A percentile compares a stretch with the other conserved stretches of the same genome.
phyloP scores from a whole-genome alignment of 1,139 yeast species.

The Lodderomyces elongisporus region DNA sequence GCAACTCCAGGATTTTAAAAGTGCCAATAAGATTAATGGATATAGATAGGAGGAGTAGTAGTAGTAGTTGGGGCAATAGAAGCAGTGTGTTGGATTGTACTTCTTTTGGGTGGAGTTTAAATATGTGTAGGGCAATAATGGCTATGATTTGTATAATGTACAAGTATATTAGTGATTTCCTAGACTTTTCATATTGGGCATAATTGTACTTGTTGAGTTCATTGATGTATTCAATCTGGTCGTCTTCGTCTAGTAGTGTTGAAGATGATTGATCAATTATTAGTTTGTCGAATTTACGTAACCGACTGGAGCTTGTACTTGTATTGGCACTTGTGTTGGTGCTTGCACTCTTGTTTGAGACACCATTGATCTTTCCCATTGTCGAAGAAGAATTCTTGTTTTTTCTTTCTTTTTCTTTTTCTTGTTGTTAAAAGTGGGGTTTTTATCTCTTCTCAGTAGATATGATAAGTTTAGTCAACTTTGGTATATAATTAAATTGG shows the following conservation, averaged over 20 bases:
- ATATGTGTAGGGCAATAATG: conserved; percentile 1
- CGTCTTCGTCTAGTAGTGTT: conserved; percentile 17
- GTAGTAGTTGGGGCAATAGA: conserved; percentile 2
- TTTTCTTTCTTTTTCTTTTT: too few species aligned
- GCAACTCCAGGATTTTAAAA: not conserved
- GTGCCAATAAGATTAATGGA: not conserved
- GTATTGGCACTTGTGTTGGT: too few species aligned
- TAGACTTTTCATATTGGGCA: conserved; percentile 5
- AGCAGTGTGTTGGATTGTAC: conserved; percentile 1
- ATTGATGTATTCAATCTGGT: conserved; percentile 18
- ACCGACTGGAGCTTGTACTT: conserved; percentile 7
- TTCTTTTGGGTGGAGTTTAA: not conserved
- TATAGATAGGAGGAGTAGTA: not conserved
- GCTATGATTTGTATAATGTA: conserved; percentile 5
- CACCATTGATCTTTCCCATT: too few species aligned
- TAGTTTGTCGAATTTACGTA: conserved; percentile 14
- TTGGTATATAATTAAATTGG: too few species aligned
- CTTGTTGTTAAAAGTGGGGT: too few species aligned
- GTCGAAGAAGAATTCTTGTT: too few species aligned
- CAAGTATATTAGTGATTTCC: conserved; percentile 6
- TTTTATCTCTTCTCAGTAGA: too few species aligned
- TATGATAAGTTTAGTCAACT: too few species aligned
- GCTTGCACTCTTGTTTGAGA: not conserved
- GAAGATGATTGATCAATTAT: conserved; percentile 10
- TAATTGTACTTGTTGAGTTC: conserved; percentile 10